Evolutionary conservation across 306 rosid genomes (phyloP).

Genomic region (Phaseolus lunatus): DNA sequence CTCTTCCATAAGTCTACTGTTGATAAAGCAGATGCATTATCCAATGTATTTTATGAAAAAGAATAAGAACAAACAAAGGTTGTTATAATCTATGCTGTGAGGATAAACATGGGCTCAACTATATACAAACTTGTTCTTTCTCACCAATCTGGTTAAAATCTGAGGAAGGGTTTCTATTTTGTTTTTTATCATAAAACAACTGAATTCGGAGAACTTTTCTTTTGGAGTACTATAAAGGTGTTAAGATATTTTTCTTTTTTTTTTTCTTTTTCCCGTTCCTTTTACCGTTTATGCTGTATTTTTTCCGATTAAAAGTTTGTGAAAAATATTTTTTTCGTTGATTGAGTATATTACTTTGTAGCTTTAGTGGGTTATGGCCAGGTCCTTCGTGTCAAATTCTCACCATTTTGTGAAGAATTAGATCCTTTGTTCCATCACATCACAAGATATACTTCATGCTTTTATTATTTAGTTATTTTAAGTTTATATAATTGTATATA

Average conservation of each 20-base stretch:
- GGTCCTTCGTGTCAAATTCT: conserved; percentile 31
- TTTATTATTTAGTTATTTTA: conserved; percentile 18
- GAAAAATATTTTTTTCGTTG: conserved; percentile 6
- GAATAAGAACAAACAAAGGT: conserved; percentile 36
- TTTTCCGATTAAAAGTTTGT: conserved; percentile 27
- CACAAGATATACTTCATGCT: neutral
- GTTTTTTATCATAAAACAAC: conserved; percentile 40
- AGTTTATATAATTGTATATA: neutral
- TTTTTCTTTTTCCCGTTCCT: conserved; percentile 26
- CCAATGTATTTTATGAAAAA: conserved; percentile 38
- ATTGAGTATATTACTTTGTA: conserved; percentile 29
- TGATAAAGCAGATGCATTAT: conserved; percentile 46
- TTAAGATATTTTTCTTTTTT: conserved; percentile 38
- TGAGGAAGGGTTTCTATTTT: conserved; percentile 23
- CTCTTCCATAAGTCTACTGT: neutral
- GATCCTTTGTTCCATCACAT: conserved; percentile 42
- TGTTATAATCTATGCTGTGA: conserved; percentile 4
- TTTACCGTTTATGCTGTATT: conserved; percentile 36
- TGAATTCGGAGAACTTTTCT: neutral
- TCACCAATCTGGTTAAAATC: conserved; percentile 38
- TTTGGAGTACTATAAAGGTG: conserved; percentile 45
- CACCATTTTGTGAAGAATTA: conserved; percentile 19
- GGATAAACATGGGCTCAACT: conserved; percentile 41
- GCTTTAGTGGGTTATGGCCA: conserved; percentile 19
- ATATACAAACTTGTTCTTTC: conserved; percentile 16